phyloP scores from a whole-genome alignment of 2,329 filamentous ascomycete genomes.

The Polychaeton citri region DNA sequence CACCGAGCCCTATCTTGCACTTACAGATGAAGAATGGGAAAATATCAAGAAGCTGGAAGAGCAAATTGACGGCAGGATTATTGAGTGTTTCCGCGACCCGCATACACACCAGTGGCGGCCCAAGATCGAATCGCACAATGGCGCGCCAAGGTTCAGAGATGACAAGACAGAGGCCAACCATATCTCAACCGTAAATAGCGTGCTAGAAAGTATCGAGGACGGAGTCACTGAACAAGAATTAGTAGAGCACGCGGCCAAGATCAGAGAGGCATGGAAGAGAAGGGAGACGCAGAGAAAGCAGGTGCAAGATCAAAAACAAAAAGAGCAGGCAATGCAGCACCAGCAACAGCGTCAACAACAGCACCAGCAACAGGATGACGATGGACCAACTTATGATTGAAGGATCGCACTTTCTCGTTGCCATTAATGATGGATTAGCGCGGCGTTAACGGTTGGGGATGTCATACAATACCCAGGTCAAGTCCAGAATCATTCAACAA shows the following conservation, averaged over 20 bases:
- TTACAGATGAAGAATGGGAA: slow-evolving; percentile 74
- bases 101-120: slow-evolving; percentile 62
- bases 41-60: slow-evolving; percentile 58
- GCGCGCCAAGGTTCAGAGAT: slow-evolving; percentile 66
- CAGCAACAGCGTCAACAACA: slow-evolving; percentile 5
- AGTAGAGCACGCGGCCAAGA: slow-evolving; percentile 51
- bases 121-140: slow-evolving; percentile 31
- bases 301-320: slow-evolving; percentile 8
- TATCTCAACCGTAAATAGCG: slow-evolving; percentile 67
- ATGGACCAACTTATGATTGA: slow-evolving; percentile 11
- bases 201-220: slow-evolving; percentile 80
- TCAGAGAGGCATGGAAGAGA: slow-evolving; percentile 70
- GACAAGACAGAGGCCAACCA: slow-evolving; percentile 91
- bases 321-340: slow-evolving; percentile 4
- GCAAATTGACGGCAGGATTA: slow-evolving; percentile 72
- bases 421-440: too few species aligned
- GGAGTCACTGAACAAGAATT: slow-evolving; percentile 74
- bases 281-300: slow-evolving; percentile 25
- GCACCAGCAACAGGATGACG: slow-evolving; percentile 9
- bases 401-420: too few species aligned
- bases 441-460: too few species aligned
- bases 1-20: slow-evolving; percentile 57
- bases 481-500: too few species aligned
- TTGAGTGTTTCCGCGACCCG: slow-evolving; percentile 77
- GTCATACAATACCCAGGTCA: too few species aligned